A percentile compares a stretch with the other conserved stretches of the same genome.
phyloP scores from a whole-genome alignment of 257 asterid species.

The Ligustrum vulgare region DNA sequence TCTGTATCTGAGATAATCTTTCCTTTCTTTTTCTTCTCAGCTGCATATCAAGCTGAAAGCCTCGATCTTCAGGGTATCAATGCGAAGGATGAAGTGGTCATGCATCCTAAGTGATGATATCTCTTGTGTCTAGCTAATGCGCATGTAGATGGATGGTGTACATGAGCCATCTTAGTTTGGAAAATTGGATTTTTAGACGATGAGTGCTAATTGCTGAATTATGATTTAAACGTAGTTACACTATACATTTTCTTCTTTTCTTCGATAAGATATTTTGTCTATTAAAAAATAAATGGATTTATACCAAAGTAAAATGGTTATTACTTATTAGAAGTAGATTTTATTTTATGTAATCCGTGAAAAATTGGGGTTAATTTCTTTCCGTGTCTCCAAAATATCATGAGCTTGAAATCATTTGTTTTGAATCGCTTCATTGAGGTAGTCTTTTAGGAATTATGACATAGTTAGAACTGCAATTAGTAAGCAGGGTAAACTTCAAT shows the following conservation, averaged over 20 bases:
- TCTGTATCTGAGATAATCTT: background rate
- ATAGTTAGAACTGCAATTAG: background rate
- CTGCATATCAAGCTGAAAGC: constrained; percentile 38
- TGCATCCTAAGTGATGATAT: background rate
- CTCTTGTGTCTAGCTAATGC: background rate
- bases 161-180: background rate
- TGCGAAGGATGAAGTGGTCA: constrained; percentile 28
- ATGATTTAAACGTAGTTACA: background rate
- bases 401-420: background rate
- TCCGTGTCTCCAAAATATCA: no score
- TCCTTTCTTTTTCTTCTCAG: constrained; percentile 19
- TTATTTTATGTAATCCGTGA: background rate
- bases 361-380: background rate
- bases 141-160: background rate
- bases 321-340: background rate
- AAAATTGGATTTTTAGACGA: background rate
- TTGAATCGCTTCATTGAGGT: background rate
- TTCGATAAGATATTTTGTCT: background rate
- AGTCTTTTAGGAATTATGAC: background rate
- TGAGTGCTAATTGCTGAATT: background rate
- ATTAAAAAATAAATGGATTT: background rate
- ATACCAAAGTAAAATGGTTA: background rate
- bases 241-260: background rate
- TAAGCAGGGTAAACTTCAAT: no score
- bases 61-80: constrained; percentile 36